These are phyloP conservation scores for Trematosphaeria pertusa DNA, from an alignment of 2,329 filamentous ascomycete genomes.

Conservation along the genomic window DNA sequence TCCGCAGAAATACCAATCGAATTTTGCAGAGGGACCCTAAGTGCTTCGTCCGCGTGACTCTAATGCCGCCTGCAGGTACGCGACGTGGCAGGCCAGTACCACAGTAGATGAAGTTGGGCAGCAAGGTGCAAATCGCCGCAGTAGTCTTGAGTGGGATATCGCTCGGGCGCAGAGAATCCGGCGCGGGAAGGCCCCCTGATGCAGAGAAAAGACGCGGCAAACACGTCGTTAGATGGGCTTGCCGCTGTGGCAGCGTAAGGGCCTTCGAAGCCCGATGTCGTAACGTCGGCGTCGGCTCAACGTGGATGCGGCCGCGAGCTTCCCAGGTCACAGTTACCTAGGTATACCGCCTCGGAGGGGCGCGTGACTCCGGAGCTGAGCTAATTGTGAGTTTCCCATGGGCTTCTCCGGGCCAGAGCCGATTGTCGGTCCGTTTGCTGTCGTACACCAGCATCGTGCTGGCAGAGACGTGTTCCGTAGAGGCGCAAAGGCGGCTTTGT, in stretches of 20 bases:
- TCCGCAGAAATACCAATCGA: not conserved
- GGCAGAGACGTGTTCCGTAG: not conserved
- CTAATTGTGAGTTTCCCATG: not conserved
- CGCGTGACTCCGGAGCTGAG: not conserved
- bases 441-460: not conserved
- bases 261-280: too few species aligned
- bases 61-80: slow-evolving; percentile 9
- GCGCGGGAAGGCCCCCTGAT: too few species aligned
- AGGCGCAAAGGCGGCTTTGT: slow-evolving; percentile 4
- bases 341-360: too few species aligned
- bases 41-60: slow-evolving; percentile 10
- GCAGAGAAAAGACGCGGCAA: too few species aligned
- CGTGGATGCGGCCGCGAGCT: too few species aligned
- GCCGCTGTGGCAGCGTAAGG: too few species aligned
- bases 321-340: too few species aligned
- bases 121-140: slow-evolving; percentile 15
- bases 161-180: too few species aligned
- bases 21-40: too few species aligned
- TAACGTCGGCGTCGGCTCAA: slow-evolving; percentile 4
- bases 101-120: slow-evolving; percentile 13
- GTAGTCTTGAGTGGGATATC: not conserved
- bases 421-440: not conserved
- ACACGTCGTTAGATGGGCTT: too few species aligned
- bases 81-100: not conserved
- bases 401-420: too few species aligned